phyloP scores from a whole-genome alignment of 2,329 filamentous ascomycete genomes.

The Penicillium sp. region DNA sequence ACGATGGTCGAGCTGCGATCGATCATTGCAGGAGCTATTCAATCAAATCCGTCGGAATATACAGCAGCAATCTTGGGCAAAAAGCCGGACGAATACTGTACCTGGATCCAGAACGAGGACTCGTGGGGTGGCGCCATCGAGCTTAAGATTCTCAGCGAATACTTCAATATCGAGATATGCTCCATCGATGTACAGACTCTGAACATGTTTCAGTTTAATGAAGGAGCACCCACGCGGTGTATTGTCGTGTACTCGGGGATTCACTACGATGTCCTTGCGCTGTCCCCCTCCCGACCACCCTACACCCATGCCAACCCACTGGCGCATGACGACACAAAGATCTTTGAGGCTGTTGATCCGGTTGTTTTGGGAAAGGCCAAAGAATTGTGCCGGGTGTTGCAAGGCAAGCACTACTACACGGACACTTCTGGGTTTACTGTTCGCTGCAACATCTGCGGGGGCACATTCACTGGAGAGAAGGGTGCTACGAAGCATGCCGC shows the following conservation, averaged over 20 bases:
- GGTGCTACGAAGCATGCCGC: conserved; percentile 47
- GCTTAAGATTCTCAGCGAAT: conserved; percentile 75
- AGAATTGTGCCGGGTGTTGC: conserved; percentile 63
- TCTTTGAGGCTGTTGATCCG: conserved; percentile 61
- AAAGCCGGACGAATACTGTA: conserved; percentile 71
- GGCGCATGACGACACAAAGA: conserved; percentile 74
- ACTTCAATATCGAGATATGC: conserved; percentile 82
- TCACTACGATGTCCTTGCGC: conserved; percentile 86
- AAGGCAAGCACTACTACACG: conserved; percentile 77
- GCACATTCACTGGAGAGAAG: conserved; percentile 43
- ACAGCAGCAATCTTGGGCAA: conserved; percentile 72
- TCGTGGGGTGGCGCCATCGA: conserved; percentile 93
- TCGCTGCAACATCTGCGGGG: conserved; percentile 64
- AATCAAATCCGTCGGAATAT: conserved; percentile 68
- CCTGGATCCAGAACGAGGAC: conserved; percentile 74
- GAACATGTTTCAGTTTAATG: conserved; percentile 73
- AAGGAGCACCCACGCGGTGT: conserved; percentile 65
- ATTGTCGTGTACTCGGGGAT: conserved; percentile 88
- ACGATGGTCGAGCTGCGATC: conserved; percentile 70
- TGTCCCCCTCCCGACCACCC: conserved; percentile 61
- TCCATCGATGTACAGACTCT: conserved; percentile 74
- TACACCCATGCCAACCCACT: conserved; percentile 56
- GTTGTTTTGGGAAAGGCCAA: conserved; percentile 59
- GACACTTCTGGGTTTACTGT: conserved; percentile 79
- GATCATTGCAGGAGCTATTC: conserved; percentile 76